Conservation (phyloP, 306 rosid genomes). For the Macrotyloma uniflorum region DNA sequence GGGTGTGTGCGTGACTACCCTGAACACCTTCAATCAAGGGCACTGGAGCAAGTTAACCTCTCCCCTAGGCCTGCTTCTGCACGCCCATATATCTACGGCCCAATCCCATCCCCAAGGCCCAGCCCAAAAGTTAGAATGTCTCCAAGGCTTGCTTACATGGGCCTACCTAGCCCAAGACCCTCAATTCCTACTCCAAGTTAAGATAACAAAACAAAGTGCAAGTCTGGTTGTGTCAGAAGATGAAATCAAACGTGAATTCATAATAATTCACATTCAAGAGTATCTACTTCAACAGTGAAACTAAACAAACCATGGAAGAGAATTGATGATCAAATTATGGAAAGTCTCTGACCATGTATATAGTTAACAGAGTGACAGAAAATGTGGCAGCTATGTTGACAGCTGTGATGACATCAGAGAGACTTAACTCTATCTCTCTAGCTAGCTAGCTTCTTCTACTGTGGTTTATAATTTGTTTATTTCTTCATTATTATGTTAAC, state of each 20-base stretch:
- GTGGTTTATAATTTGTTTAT: constrained; percentile 13
- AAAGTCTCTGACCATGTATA: not conserved
- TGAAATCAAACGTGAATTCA: too few relatives aligned
- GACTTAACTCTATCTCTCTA: not conserved
- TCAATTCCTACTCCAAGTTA: constrained; percentile 39
- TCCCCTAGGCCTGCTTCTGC: constrained; percentile 69
- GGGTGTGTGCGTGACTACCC: constrained; percentile 98
- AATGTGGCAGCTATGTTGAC: not conserved
- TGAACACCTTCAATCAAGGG: constrained; percentile 75
- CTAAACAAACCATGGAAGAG: too few relatives aligned
- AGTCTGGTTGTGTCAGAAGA: too few relatives aligned
- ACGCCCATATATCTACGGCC: constrained; percentile 55
- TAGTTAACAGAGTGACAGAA: not conserved
- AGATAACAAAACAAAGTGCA: constrained; percentile 7
- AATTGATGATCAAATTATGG: not conserved
- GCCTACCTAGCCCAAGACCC: constrained; percentile 83
- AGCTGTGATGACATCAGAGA: not conserved
- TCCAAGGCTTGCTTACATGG: constrained; percentile 86
- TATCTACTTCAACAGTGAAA: too few relatives aligned
- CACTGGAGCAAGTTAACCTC: constrained; percentile 84
- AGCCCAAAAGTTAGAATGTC: constrained; percentile 87
- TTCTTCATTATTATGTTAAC: constrained; percentile 33
- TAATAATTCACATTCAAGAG: too few relatives aligned
- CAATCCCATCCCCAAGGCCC: constrained; percentile 97
- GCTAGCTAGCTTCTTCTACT: not conserved